These are phyloP conservation scores for Collybia sordida DNA, from an alignment of 768 basidiomycete species.

Conservation along the genomic window DNA sequence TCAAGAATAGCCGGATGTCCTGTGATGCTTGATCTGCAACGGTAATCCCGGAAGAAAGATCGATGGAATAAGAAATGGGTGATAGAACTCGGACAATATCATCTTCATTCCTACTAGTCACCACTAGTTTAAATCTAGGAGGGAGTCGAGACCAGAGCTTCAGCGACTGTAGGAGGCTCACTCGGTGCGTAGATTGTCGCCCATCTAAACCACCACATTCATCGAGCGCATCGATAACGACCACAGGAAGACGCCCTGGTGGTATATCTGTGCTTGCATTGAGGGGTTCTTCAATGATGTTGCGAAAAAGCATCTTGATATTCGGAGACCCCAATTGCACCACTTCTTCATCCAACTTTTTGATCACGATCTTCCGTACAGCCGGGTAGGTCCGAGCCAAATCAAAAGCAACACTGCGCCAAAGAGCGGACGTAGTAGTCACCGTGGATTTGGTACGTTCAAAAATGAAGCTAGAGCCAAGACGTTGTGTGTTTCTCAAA, in stretches of 20 bases:
- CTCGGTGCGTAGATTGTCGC: not conserved
- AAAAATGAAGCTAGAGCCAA: constrained; percentile 16
- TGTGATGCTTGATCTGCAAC: constrained; percentile 10
- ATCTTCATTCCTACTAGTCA: constrained; percentile 3
- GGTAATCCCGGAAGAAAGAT: not conserved
- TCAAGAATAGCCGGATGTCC: constrained; percentile 23
- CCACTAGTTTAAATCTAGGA: constrained; percentile 1
- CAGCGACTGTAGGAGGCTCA: not conserved
- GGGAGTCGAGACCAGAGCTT: not conserved
- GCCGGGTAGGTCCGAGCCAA: constrained; percentile 4
- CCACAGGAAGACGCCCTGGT: constrained; percentile 1
- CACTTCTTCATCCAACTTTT: not conserved
- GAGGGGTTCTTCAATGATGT: not conserved
- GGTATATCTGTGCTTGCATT: not conserved
- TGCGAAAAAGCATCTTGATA: not conserved
- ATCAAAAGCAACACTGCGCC: constrained; percentile 17
- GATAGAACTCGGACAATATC: not conserved
- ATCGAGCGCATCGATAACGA: constrained; percentile 26
- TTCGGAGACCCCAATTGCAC: not conserved
- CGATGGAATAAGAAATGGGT: not conserved
- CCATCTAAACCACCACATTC: constrained; percentile 15
- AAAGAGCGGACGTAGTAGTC: constrained; percentile 15
- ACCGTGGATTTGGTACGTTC: constrained; percentile 7
- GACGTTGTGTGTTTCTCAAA: constrained; percentile 2
- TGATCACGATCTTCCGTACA: not conserved